Evolutionary conservation across 192 early-diverging fungal species (phyloP).

Genomic region (Umbelopsis sp.): DNA sequence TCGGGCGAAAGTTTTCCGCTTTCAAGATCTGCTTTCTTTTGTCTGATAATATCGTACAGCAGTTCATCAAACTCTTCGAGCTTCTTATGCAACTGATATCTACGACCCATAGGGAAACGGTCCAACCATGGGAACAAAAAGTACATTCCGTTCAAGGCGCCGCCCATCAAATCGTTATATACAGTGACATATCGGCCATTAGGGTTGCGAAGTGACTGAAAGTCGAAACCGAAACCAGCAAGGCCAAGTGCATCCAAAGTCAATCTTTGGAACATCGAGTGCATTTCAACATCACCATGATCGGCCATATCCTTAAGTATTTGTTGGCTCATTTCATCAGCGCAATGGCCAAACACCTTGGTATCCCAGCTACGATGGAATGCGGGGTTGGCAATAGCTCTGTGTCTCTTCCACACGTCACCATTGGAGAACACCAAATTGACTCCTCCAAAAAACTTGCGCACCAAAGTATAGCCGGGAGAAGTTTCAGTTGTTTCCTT

Average conservation of each 20-base stretch:
- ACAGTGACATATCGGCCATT: constrained; percentile 18
- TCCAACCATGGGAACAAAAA: constrained; percentile 25
- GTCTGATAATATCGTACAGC: constrained; percentile 4
- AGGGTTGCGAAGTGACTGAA: constrained; percentile 20
- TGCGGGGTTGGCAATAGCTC: constrained; percentile 37
- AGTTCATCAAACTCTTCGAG: constrained; percentile 16
- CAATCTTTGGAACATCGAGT: constrained; percentile 25
- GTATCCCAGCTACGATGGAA: constrained; percentile 37
- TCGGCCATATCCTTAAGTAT: constrained; percentile 1
- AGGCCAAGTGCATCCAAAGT: constrained; percentile 29
- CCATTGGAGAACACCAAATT: constrained; percentile 31
- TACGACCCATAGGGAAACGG: constrained; percentile 12
- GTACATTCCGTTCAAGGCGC: background rate
- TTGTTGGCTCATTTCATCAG: constrained; percentile 12
- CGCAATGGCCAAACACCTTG: constrained; percentile 28
- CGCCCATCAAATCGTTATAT: constrained; percentile 10
- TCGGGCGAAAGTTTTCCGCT: constrained; percentile 17
- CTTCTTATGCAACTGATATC: constrained; percentile 18
- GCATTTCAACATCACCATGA: constrained; percentile 11
- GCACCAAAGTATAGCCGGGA: background rate
- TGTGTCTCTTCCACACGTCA: constrained; percentile 31
- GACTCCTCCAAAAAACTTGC: constrained; percentile 24
- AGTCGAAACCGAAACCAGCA: constrained; percentile 31
- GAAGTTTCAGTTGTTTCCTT: background rate
- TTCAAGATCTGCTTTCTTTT: constrained; percentile 7